Evolutionary conservation across 306 rosid genomes (phyloP).

Genomic region (Prunus fruticosa): DNA sequence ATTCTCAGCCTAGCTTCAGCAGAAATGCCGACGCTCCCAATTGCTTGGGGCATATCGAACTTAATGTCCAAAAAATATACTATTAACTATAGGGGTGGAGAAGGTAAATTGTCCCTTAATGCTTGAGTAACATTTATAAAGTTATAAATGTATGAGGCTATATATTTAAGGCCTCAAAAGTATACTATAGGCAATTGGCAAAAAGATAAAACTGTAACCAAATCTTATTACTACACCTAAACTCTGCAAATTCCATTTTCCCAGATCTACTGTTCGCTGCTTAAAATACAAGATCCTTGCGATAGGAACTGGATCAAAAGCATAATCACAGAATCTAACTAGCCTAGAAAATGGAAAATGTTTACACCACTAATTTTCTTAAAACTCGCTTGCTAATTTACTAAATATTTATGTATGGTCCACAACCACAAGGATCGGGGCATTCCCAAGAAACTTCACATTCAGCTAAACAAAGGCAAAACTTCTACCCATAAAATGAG

Average conservation of each 20-base stretch:
- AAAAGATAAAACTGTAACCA: neutral
- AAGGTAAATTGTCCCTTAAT: too few species aligned
- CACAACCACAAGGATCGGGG: neutral
- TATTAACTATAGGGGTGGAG: too few species aligned
- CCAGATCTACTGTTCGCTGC: neutral
- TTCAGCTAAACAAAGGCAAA: constrained; percentile 16
- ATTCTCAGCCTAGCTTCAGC: too few species aligned
- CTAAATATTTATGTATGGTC: neutral
- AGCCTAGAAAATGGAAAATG: constrained; percentile 20
- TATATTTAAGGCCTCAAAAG: too few species aligned
- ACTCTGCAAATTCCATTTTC: neutral
- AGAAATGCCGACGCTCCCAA: too few species aligned
- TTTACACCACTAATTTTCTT: too few species aligned
- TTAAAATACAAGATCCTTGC: constrained; percentile 12
- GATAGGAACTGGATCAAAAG: neutral
- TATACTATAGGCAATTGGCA: neutral
- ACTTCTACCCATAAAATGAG: constrained; percentile 3
- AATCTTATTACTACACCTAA: constrained; percentile 6
- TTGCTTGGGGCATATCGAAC: too few species aligned
- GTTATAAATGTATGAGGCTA: too few species aligned
- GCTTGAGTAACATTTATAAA: too few species aligned
- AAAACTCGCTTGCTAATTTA: too few species aligned
- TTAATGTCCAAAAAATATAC: too few species aligned
- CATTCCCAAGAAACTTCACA: constrained; percentile 1
- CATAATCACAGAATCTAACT: constrained; percentile 14